Percentiles rank a stretch among this genome's conserved stretches.
phyloP scores from a whole-genome alignment of 192 early-diverging fungal genomes.

The Backusella australiensis region DNA sequence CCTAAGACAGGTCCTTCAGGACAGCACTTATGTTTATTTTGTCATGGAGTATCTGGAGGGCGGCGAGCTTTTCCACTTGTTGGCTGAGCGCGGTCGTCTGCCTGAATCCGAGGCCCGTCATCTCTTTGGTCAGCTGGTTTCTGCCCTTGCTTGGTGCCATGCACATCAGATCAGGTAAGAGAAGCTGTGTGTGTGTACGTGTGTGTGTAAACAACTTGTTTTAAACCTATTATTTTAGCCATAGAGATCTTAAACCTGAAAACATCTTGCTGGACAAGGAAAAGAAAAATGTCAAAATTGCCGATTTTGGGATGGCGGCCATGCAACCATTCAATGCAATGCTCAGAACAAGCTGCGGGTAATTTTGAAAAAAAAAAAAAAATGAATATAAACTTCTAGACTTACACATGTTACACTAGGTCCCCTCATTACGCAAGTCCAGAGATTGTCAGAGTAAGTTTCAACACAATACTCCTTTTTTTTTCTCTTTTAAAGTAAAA shows the following conservation, averaged over 20 bases:
- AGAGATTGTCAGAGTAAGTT: conserved; percentile 32
- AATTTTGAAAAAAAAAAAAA: conserved; percentile 16
- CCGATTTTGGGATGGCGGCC: conserved; percentile 63
- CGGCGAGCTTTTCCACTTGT: conserved; percentile 27
- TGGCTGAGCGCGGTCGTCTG: conserved; percentile 37
- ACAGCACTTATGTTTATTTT: conserved; percentile 31
- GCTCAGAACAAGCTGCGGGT: conserved; percentile 59
- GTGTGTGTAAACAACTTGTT: not conserved
- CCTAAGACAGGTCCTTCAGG: conserved; percentile 25
- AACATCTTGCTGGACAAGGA: conserved; percentile 43
- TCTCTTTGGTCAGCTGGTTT: conserved; percentile 75
- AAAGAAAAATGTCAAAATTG: conserved; percentile 56
- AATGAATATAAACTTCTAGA: conserved; percentile 38
- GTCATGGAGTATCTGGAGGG: conserved; percentile 37
- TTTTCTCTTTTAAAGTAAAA: not conserved
- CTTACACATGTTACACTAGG: conserved; percentile 31
- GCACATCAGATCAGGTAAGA: conserved; percentile 35
- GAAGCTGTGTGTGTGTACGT: no score
- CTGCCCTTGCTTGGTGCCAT: conserved; percentile 52
- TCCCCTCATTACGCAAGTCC: conserved; percentile 36
- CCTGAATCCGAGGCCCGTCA: conserved; percentile 49
- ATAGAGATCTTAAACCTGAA: conserved; percentile 83
- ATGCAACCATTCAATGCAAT: conserved; percentile 46
- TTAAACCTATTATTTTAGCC: conserved; percentile 19
- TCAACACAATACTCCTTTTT: not conserved